Evolutionary conservation across 768 basidiomycete species (phyloP).

Genomic region (Plicaturopsis crispa): DNA sequence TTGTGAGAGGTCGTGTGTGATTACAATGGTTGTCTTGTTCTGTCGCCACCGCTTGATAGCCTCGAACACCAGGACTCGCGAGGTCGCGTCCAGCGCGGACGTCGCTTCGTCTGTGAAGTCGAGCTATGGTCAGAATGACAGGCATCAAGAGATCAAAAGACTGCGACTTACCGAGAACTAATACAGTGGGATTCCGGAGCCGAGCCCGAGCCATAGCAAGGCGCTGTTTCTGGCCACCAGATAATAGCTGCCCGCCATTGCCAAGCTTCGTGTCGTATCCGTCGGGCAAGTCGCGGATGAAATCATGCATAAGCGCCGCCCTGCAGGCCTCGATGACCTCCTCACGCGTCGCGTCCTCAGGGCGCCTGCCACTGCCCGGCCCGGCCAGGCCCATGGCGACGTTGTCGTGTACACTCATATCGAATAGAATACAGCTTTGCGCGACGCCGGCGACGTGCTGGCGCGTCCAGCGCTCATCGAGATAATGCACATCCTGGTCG

Average conservation of each 20-base stretch:
- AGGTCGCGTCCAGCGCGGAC: slow-evolving; percentile 55
- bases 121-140: slow-evolving; percentile 14
- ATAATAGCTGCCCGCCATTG: slow-evolving; percentile 65
- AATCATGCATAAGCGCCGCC: slow-evolving; percentile 84
- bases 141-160: slow-evolving; percentile 59
- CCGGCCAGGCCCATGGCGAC: slow-evolving; percentile 41
- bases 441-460: slow-evolving; percentile 34
- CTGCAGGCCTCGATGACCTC: slow-evolving; percentile 80
- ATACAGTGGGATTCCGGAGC: slow-evolving; percentile 77
- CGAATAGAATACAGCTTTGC: slow-evolving; percentile 41
- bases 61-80: slow-evolving; percentile 42
- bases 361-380: slow-evolving; percentile 12
- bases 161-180: slow-evolving; percentile 72
- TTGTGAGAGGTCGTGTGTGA: slow-evolving; percentile 92
- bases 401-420: slow-evolving; percentile 41
- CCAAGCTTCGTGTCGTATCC: slow-evolving; percentile 85
- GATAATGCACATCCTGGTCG: slow-evolving; percentile 30
- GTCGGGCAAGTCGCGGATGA: slow-evolving; percentile 72
- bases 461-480: slow-evolving; percentile 31
- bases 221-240: slow-evolving; percentile 90
- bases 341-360: slow-evolving; percentile 38
- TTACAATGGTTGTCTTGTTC: slow-evolving; percentile 85
- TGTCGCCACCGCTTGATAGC: slow-evolving; percentile 51
- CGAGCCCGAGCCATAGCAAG: slow-evolving; percentile 84
- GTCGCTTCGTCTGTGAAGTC: slow-evolving; percentile 39